Evolutionary conservation across 2,329 filamentous ascomycete genomes (phyloP), one percentile per base, ranked within the genome.

Genomic region (Coniochaeta prunicola): DNA sequence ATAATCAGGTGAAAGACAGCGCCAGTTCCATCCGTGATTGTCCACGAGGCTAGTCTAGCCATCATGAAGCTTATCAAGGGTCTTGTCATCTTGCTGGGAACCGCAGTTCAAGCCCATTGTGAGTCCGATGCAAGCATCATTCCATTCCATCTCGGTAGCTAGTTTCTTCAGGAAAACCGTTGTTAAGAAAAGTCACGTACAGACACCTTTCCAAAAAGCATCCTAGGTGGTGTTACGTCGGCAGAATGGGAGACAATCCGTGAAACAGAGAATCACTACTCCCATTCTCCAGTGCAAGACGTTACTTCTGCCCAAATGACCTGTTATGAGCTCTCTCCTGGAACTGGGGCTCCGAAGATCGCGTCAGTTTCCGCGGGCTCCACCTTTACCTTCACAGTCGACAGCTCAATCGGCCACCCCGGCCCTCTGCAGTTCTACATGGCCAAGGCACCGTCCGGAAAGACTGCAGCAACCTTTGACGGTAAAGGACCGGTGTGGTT

Each of bases 241-340:
- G 61, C 58, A 57, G 70, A 72, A 58, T 74, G 70, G 70, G 69
- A 66, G 13, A 62, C 67, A 9, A 69, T 77, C 53, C 73, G 76
- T 48, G 69, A 73, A 64, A 77, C 76, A 36, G 72, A 74, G 57
- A 77, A 78, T 68, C 76, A 72, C 63, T 75, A 76, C 64, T 71
- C 67, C 58, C 76, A 77, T 64, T 69, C 68, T 12, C 75, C 75
- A 24, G 74, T 77, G 9, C 71, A 69, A 1, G 73, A 76, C 58
- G 74, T 77, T 26, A 70, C 61, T 21, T 74, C 71, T 26, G 55
- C 69, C 0, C 69, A 70, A 42, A 76, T 77, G 69, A 74, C 74
- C 15, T 77, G 75, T 68, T 77, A 74, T 67, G 67, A 77, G 65
- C 62, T 59, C 10, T 62, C 60, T 9, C 56, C 67, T 0, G 74